These are phyloP conservation scores for Purpureocillium lavendulum DNA, from an alignment of 2,329 filamentous ascomycete species.

Conservation along the genomic window DNA sequence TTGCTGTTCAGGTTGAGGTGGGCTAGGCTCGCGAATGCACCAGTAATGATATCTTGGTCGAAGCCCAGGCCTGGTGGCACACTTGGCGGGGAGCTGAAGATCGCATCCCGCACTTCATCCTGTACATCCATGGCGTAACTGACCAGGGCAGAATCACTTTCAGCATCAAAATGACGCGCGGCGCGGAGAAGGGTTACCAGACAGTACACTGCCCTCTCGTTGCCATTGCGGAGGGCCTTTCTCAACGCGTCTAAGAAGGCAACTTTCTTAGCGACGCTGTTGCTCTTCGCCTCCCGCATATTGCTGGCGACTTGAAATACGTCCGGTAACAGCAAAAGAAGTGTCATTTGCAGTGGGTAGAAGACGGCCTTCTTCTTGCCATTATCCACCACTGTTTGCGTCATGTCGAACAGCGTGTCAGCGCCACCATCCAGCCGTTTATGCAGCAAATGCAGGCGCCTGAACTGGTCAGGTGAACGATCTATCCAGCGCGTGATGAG, in stretches of 20 bases:
- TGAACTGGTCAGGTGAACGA: constrained; percentile 55
- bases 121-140: constrained; percentile 64
- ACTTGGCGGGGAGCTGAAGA: constrained; percentile 46
- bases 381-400: constrained; percentile 51
- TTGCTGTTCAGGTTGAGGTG: constrained; percentile 53
- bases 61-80: constrained; percentile 41
- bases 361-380: constrained; percentile 45
- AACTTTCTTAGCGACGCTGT: constrained; percentile 57
- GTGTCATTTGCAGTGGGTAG: constrained; percentile 53
- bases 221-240: constrained; percentile 55
- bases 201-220: constrained; percentile 60
- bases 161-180: constrained; percentile 53
- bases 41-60: constrained; percentile 57
- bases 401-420: constrained; percentile 64
- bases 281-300: constrained; percentile 54
- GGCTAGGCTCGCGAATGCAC: constrained; percentile 56
- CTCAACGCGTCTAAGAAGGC: constrained; percentile 55
- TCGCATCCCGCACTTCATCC: constrained; percentile 57
- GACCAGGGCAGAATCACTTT: constrained; percentile 54
- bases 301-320: constrained; percentile 64
- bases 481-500: constrained; percentile 60
- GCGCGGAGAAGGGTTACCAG: constrained; percentile 54
- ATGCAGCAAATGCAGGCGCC: constrained; percentile 51
- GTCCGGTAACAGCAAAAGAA: constrained; percentile 58
- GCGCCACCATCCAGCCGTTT: constrained; percentile 56